These are phyloP conservation scores for Coniochaeta pulveracea DNA, from an alignment of 2,329 filamentous ascomycete genomes.

Conservation along the genomic window DNA sequence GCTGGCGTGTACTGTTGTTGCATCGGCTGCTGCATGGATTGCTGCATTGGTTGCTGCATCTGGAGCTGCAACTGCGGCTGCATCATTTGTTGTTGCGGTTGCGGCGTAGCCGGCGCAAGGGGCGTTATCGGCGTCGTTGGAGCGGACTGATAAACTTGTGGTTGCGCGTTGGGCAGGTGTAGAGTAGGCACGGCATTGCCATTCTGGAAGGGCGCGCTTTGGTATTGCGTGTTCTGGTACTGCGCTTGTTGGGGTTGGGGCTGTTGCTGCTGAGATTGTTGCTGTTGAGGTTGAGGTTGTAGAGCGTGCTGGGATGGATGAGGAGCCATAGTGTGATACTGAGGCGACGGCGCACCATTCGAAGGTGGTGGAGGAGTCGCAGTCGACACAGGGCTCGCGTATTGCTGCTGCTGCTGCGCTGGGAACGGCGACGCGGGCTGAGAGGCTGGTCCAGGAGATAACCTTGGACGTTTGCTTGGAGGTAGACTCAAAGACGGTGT, in stretches of 20 bases:
- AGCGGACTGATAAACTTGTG: neutral
- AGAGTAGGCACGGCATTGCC: neutral
- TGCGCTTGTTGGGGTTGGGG: neutral
- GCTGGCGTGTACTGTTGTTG: constrained; percentile 14
- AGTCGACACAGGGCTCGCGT: neutral
- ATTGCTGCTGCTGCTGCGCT: neutral
- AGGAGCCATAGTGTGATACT: neutral
- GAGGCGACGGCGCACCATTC: too few species aligned
- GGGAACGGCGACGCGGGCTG: constrained; percentile 1
- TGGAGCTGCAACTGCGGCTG: constrained; percentile 4
- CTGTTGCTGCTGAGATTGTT: too few species aligned
- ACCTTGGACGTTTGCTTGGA: neutral
- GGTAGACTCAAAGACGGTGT: constrained; percentile 4
- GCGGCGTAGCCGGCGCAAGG: constrained; percentile 2
- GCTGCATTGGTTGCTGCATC: constrained; percentile 5
- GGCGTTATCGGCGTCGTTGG: constrained; percentile 1
- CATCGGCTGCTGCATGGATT: constrained; percentile 17
- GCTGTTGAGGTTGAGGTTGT: too few species aligned
- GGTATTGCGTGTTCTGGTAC: constrained; percentile 1
- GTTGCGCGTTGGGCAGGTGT: neutral
- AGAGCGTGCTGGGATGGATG: too few species aligned
- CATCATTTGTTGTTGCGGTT: too few species aligned
- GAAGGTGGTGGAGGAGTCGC: neutral
- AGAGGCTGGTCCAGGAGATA: neutral
- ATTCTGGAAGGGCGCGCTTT: neutral